Evolutionary conservation across 805 yeast genomes (phyloP).

Genomic region (Henningerozyma blattae): DNA sequence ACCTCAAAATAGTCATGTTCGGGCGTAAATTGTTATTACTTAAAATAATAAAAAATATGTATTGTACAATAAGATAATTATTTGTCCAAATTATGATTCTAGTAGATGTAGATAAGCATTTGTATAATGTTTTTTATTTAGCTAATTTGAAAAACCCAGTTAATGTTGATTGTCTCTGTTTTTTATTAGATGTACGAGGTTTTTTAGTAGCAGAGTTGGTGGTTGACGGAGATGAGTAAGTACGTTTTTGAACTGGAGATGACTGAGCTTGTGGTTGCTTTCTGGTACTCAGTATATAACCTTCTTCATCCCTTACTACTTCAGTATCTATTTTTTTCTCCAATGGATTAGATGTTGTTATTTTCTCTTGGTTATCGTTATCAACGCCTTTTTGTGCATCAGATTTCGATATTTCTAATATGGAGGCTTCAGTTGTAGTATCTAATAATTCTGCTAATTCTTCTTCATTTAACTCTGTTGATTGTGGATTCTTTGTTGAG

Average conservation of each 20-base stretch:
- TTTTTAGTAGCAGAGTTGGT: constrained; percentile 5
- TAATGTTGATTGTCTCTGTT: constrained; percentile 21
- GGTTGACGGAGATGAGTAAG: constrained; percentile 2
- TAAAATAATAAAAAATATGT: too few relatives aligned
- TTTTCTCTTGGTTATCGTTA: constrained; percentile 1
- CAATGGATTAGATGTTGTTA: too few relatives aligned
- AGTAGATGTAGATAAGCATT: too few relatives aligned
- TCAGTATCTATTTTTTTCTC: constrained; percentile 2
- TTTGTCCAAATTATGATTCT: too few relatives aligned
- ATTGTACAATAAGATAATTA: too few relatives aligned
- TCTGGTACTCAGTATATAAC: constrained; percentile 22
- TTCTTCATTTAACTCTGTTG: constrained; percentile 1
- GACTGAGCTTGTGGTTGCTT: constrained; percentile 8
- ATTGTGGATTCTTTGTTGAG: neutral
- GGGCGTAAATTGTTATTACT: too few relatives aligned
- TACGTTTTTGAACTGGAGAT: constrained; percentile 3
- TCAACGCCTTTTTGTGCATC: neutral
- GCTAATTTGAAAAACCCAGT: constrained; percentile 25
- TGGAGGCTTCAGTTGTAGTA: constrained; percentile 23
- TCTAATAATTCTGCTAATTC: constrained; percentile 21
- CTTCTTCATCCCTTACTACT: constrained; percentile 22
- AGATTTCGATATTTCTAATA: constrained; percentile 9
- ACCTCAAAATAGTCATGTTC: too few relatives aligned
- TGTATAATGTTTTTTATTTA: too few relatives aligned
- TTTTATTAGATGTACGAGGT: constrained; percentile 4